Base-by-base conservation (phyloP, 495 filamentous ascomycete genomes). In the Ascodesmis nigricans region DNA sequence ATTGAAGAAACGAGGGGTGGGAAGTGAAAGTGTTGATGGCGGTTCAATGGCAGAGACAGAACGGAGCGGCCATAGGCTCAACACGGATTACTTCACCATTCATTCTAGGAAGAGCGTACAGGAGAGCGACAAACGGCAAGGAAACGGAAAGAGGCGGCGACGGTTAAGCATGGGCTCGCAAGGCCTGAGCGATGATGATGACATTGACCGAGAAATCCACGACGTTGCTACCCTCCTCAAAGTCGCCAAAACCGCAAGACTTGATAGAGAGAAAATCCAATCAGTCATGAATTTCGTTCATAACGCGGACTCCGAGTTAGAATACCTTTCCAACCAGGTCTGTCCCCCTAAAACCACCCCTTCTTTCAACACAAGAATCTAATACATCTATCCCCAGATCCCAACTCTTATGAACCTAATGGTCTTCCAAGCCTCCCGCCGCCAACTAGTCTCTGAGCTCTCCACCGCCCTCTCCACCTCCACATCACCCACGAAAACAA, bases 261-360 rank as follows among this genome's bases (percentile, higher is more conserved):
- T 99, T 29, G 90, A 99, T 49, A 65, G 90, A 7, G 82, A 95
- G 57, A 93, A 80, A 56, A 67, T 84, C 32, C 72, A 81, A 38
- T 75, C 69, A 0, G 60, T 93, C 18, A 67, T 69, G 38, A 74
- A 62, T 34, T 99, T 93, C 52, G 53, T 92, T 3, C 56, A 69
- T n/a, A 61, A 82, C 20, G 78, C 70, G 15, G 72, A 73, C 2
- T 77, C 84, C 6, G 83, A 93, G 30, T 47, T 93, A 5, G 65
- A 60, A 30, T 80, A 87, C 46, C 56, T 99, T 20, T 61, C 72
- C 19, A 66, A 76, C 8, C 62, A 67, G 49, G 67, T 71, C 42
- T 18, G 14, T 13, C 21, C 30, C 24, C 25, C 23, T 27, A 7
- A 14, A 10, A 15, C 8, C 17, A 37, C 18, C 38, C 17, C 8